Conservation (phyloP, 257 asterid species). For the Rubia yunnanensis region DNA sequence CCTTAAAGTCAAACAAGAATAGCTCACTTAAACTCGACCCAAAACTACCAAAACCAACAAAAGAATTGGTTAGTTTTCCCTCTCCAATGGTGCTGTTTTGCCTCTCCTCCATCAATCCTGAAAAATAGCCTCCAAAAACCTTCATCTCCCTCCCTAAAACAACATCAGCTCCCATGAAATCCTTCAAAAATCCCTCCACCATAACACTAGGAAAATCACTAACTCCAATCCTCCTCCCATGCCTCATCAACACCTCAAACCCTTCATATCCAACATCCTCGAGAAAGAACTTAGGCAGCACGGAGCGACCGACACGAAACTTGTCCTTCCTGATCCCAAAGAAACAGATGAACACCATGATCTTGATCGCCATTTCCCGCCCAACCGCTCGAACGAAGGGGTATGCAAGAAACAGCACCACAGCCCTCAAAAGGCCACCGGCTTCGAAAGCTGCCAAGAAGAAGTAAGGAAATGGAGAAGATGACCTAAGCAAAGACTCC, state of each 20-base stretch:
- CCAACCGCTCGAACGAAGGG: constrained; percentile 19
- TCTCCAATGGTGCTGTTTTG: constrained; percentile 4
- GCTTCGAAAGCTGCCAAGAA: constrained; percentile 36
- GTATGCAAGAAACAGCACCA: constrained; percentile 20
- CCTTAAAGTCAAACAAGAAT: constrained; percentile 17
- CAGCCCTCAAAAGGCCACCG: constrained; percentile 25
- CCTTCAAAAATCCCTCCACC: constrained; percentile 31
- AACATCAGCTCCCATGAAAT: constrained; percentile 24
- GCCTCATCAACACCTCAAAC: constrained; percentile 19
- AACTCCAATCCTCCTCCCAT: constrained; percentile 15
- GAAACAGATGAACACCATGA: constrained; percentile 29
- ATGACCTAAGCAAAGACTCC: constrained; percentile 23
- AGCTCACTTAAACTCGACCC: not conserved
- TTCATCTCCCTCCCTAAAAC: constrained; percentile 31
- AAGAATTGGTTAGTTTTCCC: constrained; percentile 8
- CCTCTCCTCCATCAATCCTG: constrained; percentile 26
- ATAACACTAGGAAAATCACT: constrained; percentile 27
- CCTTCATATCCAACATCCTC: constrained; percentile 31
- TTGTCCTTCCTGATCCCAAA: constrained; percentile 21
- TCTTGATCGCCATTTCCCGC: constrained; percentile 12
- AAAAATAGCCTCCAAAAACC: constrained; percentile 19
- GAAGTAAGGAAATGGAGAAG: constrained; percentile 28
- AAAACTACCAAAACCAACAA: constrained; percentile 21
- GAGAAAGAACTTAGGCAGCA: constrained; percentile 29
- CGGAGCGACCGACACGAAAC: constrained; percentile 20